Conservation (phyloP, 768 basidiomycete genomes). For the Amanita muscaria region DNA sequence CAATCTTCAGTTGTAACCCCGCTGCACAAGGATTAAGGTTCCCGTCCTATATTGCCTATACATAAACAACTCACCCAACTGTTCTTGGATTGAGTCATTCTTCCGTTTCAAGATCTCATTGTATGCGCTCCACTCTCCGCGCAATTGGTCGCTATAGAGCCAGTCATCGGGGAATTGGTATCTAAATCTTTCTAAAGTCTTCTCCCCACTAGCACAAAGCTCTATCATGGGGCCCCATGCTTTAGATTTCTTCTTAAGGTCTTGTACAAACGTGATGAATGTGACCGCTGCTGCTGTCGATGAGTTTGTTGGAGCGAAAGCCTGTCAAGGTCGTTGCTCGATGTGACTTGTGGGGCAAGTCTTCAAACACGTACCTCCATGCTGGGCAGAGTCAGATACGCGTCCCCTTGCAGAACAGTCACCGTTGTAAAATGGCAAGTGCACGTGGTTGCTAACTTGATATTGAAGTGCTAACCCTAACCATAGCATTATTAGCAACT, state of each 20-base stretch:
- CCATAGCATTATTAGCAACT: conserved; percentile 13
- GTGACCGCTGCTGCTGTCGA: conserved; percentile 98
- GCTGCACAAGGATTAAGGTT: conserved; percentile 34
- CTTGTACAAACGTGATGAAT: conserved; percentile 99
- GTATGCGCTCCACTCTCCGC: conserved; percentile 98
- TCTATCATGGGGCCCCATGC: conserved; percentile 97
- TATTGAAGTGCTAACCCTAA: conserved; percentile 16
- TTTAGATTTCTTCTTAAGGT: conserved; percentile 94
- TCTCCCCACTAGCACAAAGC: conserved; percentile 89
- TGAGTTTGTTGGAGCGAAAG: conserved; percentile 69
- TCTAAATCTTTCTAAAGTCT: conserved; percentile 93
- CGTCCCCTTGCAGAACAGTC: conserved; percentile 15
- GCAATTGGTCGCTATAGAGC: conserved; percentile 96
- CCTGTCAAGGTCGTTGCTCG: conserved; percentile 23
- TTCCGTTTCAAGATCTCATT: conserved; percentile 97
- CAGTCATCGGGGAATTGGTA: conserved; percentile 97
- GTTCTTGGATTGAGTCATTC: conserved; percentile 97
- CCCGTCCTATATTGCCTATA: neutral
- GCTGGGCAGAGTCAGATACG: conserved; percentile 17
- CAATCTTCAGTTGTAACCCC: conserved; percentile 97
- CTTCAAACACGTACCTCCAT: conserved; percentile 19
- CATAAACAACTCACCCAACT: conserved; percentile 62
- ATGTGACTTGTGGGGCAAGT: no score
- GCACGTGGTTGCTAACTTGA: conserved; percentile 21
- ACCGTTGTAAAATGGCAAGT: conserved; percentile 7